Evolutionary conservation across 352 stramenopile species (phyloP), one percentile per base, ranked within the genome.

Genomic region (Detonula confervacea): DNA sequence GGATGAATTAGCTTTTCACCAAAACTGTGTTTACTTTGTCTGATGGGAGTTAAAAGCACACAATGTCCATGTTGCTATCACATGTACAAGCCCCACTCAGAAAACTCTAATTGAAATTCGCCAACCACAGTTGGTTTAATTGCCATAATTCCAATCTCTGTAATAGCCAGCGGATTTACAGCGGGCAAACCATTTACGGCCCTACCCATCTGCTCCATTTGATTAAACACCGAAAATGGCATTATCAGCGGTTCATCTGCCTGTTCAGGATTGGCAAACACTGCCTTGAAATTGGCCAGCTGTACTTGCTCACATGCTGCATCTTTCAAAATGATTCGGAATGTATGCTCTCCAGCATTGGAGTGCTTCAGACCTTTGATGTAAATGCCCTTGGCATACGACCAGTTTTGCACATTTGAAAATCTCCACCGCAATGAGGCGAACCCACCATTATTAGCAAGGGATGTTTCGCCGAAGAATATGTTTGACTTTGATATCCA

Each of bases 101-200:
- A 39, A 70, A 87, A 78, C 8, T 71, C 52, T 12, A 87, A 57
- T 24, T 79, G 64, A 47, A 87, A 87, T 18, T 79, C 69, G 22
- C 75, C 80, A 16, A 87, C 80, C 22, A 88, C 72, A 20, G 71
- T 80, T 24, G 81, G 81, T 63, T 88, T 88, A n/a, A 88, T 88
- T n/a, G 81, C 81, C 81, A 88, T 88, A 1, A 88, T 8, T 24
- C 81, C 81, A 52, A 88, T 79, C 47, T 88, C 81, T 33, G 71
- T 88, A 0, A 88, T 72, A 44, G 55, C 42, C 25, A 44, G 11
- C 29, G 70, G 81, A 69, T 83, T 83, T 20, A 88, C 78, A 12
- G 46, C 27, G 25, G 76, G 81, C 22, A 61, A 75, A 12, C 75
- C 68, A 16, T 51, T 46, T 16, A 88, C 20, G 16, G 52, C 7